These are phyloP conservation scores for Naganishia friedmannii DNA, from an alignment of 768 basidiomycete species.

Conservation along the genomic window DNA sequence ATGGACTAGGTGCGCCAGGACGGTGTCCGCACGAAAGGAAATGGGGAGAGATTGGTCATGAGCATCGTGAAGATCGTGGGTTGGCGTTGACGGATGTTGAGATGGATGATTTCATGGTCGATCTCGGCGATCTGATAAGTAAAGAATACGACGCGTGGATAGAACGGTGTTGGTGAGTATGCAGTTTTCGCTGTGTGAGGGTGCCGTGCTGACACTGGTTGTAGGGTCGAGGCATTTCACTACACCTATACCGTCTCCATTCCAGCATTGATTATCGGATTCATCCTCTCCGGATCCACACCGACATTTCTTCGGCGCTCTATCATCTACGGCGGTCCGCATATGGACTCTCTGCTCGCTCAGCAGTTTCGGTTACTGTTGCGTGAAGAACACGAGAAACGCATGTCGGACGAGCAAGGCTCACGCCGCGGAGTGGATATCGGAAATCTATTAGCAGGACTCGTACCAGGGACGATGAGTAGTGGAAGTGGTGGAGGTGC, in stretches of 20 bases:
- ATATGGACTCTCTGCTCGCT: conserved; percentile 45
- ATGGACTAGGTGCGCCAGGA: conserved; percentile 37
- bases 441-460: conserved; percentile 32
- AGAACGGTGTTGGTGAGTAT: conserved; percentile 51
- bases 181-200: background rate
- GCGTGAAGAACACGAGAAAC: conserved; percentile 46
- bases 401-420: conserved; percentile 42
- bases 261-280: conserved; percentile 48
- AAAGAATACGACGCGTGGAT: conserved; percentile 52
- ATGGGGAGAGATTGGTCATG: conserved; percentile 38
- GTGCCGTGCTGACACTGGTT: background rate
- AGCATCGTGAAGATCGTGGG: conserved; percentile 39
- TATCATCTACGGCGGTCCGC: conserved; percentile 49
- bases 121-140: conserved; percentile 46
- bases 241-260: conserved; percentile 47
- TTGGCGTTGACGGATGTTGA: conserved; percentile 41
- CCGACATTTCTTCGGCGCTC: conserved; percentile 46
- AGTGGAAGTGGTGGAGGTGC: conserved; percentile 15
- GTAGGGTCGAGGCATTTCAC: conserved; percentile 51
- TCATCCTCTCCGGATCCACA: conserved; percentile 45
- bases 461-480: conserved; percentile 25
- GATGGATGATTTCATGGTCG: conserved; percentile 47
- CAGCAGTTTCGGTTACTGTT: conserved; percentile 46
- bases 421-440: conserved; percentile 34
- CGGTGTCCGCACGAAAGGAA: conserved; percentile 44